These are phyloP conservation scores for Hibiscus syriacus DNA, from an alignment of 345 rosid genomes.

Conservation along the genomic window DNA sequence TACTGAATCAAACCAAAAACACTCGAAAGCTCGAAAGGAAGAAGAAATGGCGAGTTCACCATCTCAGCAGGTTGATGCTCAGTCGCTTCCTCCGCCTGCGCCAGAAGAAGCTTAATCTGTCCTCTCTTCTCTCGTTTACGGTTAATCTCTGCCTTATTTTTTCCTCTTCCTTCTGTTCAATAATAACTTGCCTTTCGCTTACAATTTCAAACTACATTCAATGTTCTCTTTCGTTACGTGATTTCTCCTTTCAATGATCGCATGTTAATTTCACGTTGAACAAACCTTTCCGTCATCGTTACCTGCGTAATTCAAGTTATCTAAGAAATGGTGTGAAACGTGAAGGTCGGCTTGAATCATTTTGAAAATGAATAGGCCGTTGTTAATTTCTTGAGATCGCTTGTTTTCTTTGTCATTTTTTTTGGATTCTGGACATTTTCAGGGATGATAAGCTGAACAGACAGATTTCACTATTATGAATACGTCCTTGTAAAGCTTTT, in stretches of 20 bases:
- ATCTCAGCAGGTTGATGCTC: slow-evolving; percentile 25
- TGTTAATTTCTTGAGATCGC: background rate
- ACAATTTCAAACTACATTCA: background rate
- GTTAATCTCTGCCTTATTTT: slow-evolving; percentile 25
- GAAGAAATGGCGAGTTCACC: slow-evolving; percentile 51
- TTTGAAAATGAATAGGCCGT: background rate
- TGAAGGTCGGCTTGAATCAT: background rate
- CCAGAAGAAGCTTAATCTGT: slow-evolving; percentile 52
- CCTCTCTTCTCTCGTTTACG: slow-evolving; percentile 58
- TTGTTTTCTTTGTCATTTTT: background rate
- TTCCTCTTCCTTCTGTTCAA: too few relatives aligned
- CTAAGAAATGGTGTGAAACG: slow-evolving; percentile 1
- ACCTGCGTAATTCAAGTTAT: background rate
- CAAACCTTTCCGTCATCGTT: background rate
- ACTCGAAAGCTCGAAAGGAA: slow-evolving; percentile 3
- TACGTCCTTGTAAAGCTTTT: background rate
- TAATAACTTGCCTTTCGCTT: too few relatives aligned
- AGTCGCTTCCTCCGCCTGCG: slow-evolving; percentile 22
- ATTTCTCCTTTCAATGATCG: background rate
- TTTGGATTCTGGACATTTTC: background rate
- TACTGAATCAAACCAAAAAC: background rate
- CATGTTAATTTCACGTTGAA: background rate
- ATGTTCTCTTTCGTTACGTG: background rate
- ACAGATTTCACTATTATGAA: background rate
- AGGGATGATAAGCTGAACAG: background rate